Conservation (phyloP, 164 flowering plant genomes). For the Magnolia kwangsiensis region DNA sequence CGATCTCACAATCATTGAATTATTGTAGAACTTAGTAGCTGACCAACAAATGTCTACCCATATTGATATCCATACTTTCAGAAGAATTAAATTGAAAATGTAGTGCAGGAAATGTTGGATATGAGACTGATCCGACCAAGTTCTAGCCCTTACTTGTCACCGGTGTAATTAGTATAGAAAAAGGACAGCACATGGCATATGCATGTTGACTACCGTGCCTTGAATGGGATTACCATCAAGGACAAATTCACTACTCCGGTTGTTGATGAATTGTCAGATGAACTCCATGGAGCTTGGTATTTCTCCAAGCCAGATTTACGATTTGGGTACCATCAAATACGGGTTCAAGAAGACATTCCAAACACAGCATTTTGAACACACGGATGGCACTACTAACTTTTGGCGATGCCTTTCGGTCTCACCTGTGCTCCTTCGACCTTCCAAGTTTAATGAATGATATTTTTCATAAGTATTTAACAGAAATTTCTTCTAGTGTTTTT, state of each 20-base stretch:
- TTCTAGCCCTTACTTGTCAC: not conserved
- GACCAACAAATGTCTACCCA: not conserved
- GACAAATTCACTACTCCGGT: conserved; percentile 4
- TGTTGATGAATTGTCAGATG: conserved; percentile 8
- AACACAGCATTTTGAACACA: conserved; percentile 17
- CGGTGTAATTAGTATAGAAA: not conserved
- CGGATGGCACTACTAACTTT: not conserved
- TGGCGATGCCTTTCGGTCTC: not conserved
- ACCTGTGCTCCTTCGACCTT: not conserved
- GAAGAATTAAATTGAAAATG: conserved; percentile 2
- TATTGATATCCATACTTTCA: not conserved
- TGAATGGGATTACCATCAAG: conserved; percentile 1
- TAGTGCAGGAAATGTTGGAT: not conserved
- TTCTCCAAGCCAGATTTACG: conserved; percentile 18
- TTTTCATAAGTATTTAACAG: not conserved
- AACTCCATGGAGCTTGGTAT: conserved; percentile 11
- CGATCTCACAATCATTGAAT: not conserved
- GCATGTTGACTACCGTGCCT: conserved; percentile 1
- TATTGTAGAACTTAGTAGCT: not conserved
- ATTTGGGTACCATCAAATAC: conserved; percentile 18
- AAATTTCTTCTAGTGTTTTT: conserved; percentile 13
- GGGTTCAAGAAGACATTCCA: not conserved
- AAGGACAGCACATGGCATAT: conserved; percentile 5
- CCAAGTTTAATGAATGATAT: conserved; percentile 9
- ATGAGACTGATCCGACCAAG: not conserved